These are phyloP conservation scores for Petunia axillaris DNA, from an alignment of 257 asterid species.

Conservation along the genomic window DNA sequence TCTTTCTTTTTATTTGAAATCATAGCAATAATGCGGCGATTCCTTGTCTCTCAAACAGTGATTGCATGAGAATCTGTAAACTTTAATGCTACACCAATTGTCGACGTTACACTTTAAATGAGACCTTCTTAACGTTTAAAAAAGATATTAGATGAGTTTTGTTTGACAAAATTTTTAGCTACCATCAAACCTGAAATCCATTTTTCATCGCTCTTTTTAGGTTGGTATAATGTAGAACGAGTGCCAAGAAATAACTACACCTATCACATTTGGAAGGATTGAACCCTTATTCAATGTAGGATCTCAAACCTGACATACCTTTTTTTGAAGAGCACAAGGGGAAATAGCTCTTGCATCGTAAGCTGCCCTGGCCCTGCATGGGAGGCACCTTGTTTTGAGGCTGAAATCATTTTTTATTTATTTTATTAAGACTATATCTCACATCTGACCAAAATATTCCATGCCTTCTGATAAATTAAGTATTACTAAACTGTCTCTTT, in stretches of 20 bases:
- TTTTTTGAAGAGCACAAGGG: background rate
- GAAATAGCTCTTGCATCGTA: background rate
- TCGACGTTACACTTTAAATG: background rate
- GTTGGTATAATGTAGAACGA: background rate
- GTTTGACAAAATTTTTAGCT: background rate
- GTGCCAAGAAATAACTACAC: background rate
- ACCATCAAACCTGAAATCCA: background rate
- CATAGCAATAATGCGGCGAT: background rate
- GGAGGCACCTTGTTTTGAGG: slow-evolving; percentile 5
- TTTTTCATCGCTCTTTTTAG: background rate
- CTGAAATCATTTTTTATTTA: background rate
- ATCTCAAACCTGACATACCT: background rate
- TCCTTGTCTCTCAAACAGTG: background rate
- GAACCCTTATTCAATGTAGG: background rate
- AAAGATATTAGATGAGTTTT: background rate
- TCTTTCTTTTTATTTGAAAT: background rate
- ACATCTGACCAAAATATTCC: background rate
- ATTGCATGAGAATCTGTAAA: background rate
- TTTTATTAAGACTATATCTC: background rate
- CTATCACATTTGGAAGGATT: background rate
- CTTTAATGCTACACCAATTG: background rate
- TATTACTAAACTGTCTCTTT: background rate
- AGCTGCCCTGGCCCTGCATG: background rate
- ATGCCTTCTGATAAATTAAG: background rate
- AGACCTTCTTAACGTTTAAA: slow-evolving; percentile 2